phyloP scores from a whole-genome alignment of 441 rosid species.

The Populus hybrid region DNA sequence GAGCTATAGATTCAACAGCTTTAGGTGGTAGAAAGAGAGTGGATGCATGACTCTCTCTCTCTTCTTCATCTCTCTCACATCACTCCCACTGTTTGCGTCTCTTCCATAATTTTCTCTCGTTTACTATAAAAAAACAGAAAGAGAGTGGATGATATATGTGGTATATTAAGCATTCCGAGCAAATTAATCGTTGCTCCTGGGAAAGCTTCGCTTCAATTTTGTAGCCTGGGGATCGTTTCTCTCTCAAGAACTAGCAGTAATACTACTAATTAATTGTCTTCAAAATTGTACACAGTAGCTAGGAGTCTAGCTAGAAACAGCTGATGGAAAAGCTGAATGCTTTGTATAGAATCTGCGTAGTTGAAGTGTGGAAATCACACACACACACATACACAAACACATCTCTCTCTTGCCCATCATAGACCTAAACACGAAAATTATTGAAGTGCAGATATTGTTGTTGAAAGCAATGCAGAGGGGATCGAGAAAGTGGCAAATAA shows the following conservation, averaged over 20 bases:
- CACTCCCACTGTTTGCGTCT: too few relatives aligned
- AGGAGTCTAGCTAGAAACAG: too few relatives aligned
- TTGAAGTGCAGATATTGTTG: background rate
- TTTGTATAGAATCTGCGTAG: background rate
- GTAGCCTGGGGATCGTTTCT: background rate
- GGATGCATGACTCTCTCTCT: too few relatives aligned
- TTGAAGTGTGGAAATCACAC: too few relatives aligned
- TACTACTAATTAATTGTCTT: background rate
- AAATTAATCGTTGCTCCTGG: background rate
- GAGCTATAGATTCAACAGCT: too few relatives aligned
- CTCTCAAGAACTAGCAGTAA: background rate
- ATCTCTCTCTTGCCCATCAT: background rate
- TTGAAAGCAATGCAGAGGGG: constrained; percentile 15
- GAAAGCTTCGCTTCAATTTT: background rate
- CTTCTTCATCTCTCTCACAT: too few relatives aligned
- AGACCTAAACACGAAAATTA: background rate
- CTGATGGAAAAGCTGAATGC: background rate
- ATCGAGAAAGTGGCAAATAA: background rate
- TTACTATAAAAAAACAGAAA: too few relatives aligned
- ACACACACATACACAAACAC: background rate
- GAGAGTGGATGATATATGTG: too few relatives aligned
- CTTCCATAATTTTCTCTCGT: too few relatives aligned
- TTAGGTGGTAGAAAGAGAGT: too few relatives aligned
- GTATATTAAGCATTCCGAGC: too few relatives aligned
- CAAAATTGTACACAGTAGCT: background rate